Conservation (phyloP, 305 asterid genomes). For the Andrographis paniculata region DNA sequence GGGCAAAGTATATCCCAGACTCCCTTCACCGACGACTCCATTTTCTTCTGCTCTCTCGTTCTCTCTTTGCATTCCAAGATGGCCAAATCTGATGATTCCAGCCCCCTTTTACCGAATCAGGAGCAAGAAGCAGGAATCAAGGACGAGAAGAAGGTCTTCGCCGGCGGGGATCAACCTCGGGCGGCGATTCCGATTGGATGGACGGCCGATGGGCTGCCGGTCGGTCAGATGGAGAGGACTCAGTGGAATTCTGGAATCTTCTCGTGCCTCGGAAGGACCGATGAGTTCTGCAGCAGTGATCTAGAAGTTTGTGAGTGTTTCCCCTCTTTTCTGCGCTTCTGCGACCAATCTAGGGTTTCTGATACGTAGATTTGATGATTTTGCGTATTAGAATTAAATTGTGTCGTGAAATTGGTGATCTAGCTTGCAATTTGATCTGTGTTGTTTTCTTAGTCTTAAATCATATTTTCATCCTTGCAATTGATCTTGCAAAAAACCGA, state of each 20-base stretch:
- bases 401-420: no score
- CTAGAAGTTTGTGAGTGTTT: slow-evolving; percentile 85
- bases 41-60: no score
- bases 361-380: no score
- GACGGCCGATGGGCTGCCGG: slow-evolving; percentile 54
- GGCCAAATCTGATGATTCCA: slow-evolving; percentile 65
- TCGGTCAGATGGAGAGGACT: slow-evolving; percentile 45
- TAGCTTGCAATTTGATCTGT: no score
- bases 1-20: no score
- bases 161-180: slow-evolving; percentile 19
- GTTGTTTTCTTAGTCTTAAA: no score
- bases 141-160: slow-evolving; percentile 29
- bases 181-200: slow-evolving; percentile 41
- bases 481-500: no score
- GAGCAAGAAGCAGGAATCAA: slow-evolving; percentile 19
- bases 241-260: slow-evolving; percentile 67
- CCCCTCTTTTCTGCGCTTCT: not conserved
- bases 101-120: slow-evolving; percentile 55
- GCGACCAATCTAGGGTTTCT: not conserved
- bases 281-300: slow-evolving; percentile 89
- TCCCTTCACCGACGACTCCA: no score
- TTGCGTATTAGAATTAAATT: no score
- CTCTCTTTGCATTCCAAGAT: slow-evolving; percentile 16
- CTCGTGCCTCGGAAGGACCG: slow-evolving; percentile 67
- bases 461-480: no score